phyloP scores from a whole-genome alignment of 1,139 yeast species.

The Debaryomycetaceae sp. region DNA sequence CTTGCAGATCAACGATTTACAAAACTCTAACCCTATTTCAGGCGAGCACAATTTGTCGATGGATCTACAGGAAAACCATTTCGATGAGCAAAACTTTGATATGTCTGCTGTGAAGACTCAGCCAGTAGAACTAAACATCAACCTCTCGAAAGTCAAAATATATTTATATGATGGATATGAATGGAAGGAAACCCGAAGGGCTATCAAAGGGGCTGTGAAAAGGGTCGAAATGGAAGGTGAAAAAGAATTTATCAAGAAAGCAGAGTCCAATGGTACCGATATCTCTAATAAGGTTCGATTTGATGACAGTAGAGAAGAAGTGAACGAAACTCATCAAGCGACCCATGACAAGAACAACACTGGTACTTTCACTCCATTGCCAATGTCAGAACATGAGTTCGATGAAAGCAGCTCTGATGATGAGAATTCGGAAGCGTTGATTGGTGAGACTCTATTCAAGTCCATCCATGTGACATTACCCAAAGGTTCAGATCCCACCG shows the following conservation, averaged over 20 bases:
- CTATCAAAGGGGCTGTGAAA: slow-evolving; percentile 61
- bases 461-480: slow-evolving; percentile 71
- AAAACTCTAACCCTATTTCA: background rate
- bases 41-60: slow-evolving; percentile 5
- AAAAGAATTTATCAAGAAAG: slow-evolving; percentile 10
- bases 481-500: slow-evolving; percentile 42
- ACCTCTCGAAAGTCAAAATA: slow-evolving; percentile 41
- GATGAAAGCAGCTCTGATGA: slow-evolving; percentile 17
- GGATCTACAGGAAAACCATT: slow-evolving; percentile 45
- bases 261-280: slow-evolving; percentile 6
- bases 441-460: slow-evolving; percentile 67
- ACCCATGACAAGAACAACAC: background rate
- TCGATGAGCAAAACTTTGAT: slow-evolving; percentile 18
- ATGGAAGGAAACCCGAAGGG: slow-evolving; percentile 75
- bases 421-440: slow-evolving; percentile 14
- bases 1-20: background rate
- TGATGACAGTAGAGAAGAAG: slow-evolving; percentile 1
- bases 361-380: background rate
- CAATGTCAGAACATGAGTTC: background rate
- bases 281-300: background rate
- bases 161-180: slow-evolving; percentile 88
- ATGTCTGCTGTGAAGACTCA: slow-evolving; percentile 11
- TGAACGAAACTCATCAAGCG: background rate
- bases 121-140: slow-evolving; percentile 31
- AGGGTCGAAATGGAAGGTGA: slow-evolving; percentile 51